phyloP scores from a whole-genome alignment of 2,329 filamentous ascomycete genomes.

The Ophiocordyceps camponoti-saundersi region DNA sequence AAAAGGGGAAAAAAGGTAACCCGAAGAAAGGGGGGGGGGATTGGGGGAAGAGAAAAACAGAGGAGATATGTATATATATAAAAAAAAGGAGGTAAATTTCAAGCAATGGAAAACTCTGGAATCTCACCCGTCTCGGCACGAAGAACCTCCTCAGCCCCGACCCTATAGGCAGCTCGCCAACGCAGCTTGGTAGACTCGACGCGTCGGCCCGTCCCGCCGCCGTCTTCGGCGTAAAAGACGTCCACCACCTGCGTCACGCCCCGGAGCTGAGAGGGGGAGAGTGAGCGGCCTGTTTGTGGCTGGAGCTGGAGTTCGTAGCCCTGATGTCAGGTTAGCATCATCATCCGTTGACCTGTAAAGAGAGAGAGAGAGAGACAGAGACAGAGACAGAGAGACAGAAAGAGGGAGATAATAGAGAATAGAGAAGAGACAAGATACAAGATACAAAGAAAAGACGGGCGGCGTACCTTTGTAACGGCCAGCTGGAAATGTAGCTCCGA shows the following conservation, averaged over 20 bases:
- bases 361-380: not conserved
- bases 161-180: slow-evolving; percentile 70
- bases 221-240: slow-evolving; percentile 56
- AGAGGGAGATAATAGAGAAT: too few species aligned
- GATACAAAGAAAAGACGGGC: too few species aligned
- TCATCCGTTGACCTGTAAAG: not conserved
- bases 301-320: slow-evolving; percentile 66
- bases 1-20: not conserved
- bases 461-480: slow-evolving; percentile 38
- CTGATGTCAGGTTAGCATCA: slow-evolving; percentile 26
- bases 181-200: slow-evolving; percentile 75
- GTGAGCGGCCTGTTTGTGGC: slow-evolving; percentile 65
- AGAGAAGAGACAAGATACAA: too few species aligned
- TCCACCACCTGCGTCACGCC: slow-evolving; percentile 73
- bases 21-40: not conserved
- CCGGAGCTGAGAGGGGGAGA: slow-evolving; percentile 53
- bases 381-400: too few species aligned
- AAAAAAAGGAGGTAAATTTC: not conserved
- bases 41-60: not conserved
- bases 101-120: slow-evolving; percentile 59
- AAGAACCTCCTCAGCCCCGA: slow-evolving; percentile 41
- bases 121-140: slow-evolving; percentile 63
- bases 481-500: slow-evolving; percentile 77
- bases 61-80: not conserved
- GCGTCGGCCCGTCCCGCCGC: slow-evolving; percentile 35